Percentiles rank a stretch among this genome's conserved stretches.
Conservation (phyloP, 441 rosid genomes). For the Pelargonium fulgidum region DNA sequence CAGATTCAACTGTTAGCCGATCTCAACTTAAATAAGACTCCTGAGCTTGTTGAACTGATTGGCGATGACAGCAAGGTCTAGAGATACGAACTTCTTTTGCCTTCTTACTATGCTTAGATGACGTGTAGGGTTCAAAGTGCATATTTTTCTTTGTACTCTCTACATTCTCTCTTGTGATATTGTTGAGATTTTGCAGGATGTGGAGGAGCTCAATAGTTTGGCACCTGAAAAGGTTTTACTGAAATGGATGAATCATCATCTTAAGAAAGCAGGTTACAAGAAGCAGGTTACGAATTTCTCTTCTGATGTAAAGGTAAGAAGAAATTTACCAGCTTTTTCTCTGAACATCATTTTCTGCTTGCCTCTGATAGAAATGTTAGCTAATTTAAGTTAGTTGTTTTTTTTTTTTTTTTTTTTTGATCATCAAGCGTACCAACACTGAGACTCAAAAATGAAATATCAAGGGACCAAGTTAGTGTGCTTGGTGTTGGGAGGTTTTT, state of each 20-base stretch:
- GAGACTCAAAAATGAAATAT: too few species aligned
- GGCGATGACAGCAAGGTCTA: constrained; percentile 68
- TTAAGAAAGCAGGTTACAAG: constrained; percentile 85
- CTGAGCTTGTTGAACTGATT: constrained; percentile 81
- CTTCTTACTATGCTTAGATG: constrained; percentile 9
- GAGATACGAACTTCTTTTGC: constrained; percentile 12
- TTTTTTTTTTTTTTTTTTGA: too few species aligned
- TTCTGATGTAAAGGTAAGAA: constrained; percentile 85
- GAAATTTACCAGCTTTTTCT: constrained; percentile 18
- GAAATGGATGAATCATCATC: constrained; percentile 97
- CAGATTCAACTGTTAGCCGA: constrained; percentile 97
- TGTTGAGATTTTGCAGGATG: constrained; percentile 52
- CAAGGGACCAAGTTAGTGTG: not conserved
- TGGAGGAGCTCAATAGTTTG: constrained; percentile 86
- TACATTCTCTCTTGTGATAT: not conserved
- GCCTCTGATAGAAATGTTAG: not conserved
- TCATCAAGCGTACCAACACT: too few species aligned
- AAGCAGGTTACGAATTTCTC: constrained; percentile 92
- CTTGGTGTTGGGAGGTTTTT: not conserved
- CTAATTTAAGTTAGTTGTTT: not conserved
- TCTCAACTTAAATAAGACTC: constrained; percentile 91
- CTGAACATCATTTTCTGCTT: constrained; percentile 12
- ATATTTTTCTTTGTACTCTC: not conserved
- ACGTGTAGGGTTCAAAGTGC: constrained; percentile 1
- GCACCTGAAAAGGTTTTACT: constrained; percentile 91